Conservation (phyloP, 2,329 filamentous ascomycete species). For the Cladophialophora psammophila region DNA sequence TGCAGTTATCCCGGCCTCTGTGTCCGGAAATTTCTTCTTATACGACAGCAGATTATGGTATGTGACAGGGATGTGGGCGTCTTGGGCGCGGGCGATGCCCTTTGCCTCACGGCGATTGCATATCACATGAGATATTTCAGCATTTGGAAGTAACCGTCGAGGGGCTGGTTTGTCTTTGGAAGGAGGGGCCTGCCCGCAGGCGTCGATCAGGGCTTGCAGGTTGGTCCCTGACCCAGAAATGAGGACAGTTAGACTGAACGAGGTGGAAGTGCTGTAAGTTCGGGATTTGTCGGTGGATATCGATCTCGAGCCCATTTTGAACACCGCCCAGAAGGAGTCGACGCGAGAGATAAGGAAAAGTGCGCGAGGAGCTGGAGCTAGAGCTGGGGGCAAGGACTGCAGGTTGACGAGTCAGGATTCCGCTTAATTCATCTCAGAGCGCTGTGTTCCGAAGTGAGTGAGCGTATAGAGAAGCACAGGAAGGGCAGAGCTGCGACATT, state of each 20-base stretch:
- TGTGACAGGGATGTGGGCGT: slow-evolving; percentile 71
- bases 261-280: slow-evolving; percentile 33
- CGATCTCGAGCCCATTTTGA: slow-evolving; percentile 15
- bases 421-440: not conserved
- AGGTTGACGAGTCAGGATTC: not conserved
- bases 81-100: slow-evolving; percentile 67
- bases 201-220: slow-evolving; percentile 77
- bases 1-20: slow-evolving; percentile 54
- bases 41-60: slow-evolving; percentile 84
- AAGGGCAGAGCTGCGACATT: slow-evolving; percentile 8
- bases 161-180: slow-evolving; percentile 24
- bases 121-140: slow-evolving; percentile 68
- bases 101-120: slow-evolving; percentile 70
- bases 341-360: slow-evolving; percentile 1
- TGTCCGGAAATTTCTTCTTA: slow-evolving; percentile 72
- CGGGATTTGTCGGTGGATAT: slow-evolving; percentile 34
- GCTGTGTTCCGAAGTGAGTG: not conserved
- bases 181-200: slow-evolving; percentile 53
- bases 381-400: not conserved
- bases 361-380: not conserved
- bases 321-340: not conserved
- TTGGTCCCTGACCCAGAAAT: slow-evolving; percentile 79
- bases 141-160: slow-evolving; percentile 52
- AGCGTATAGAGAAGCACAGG: not conserved
- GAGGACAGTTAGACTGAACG: slow-evolving; percentile 65